Base-by-base conservation (phyloP, 2,329 filamentous ascomycete genomes). In the Botrytis tulipae region DNA sequence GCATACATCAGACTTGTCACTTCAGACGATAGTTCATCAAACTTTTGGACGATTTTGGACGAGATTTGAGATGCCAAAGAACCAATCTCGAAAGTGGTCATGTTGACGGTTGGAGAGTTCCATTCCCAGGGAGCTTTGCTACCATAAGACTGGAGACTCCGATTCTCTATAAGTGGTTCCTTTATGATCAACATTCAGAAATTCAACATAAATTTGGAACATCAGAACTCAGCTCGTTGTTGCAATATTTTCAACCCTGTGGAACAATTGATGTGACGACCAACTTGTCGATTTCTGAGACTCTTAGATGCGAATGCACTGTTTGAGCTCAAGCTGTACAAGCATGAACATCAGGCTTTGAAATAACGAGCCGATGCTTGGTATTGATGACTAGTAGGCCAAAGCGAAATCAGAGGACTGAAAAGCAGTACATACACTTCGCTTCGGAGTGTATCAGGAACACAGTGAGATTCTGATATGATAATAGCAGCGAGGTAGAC, bases 141-240 rank as follows among this genome's bases (percentile, higher is more conserved):
- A n/a, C 18, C 57, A 35, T 12, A 57, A 8, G 4, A 5, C 29
- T 4, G 18, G 16, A 35, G 4, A 1, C 9, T 20, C 5, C 14
- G 9, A 60, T 1, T 4, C 4, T 60, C 10, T 25, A 0, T 12
- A 22, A 12, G 18, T 6, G 32, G 5, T 10, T 35, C 2, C 4
- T 22, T 20, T 18, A 35, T 61, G 48, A n/a, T 54, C 9, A n/a
- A 54, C 12, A 54, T n/a, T 54, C 48, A n/a, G 4, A n/a, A 25
- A n/a, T 51, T 25, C 44, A 51, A 51, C 4, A n/a, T 51, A 29
- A 16, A 16, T 2, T 3, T 8, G 1, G 7, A n/a, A 57, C 3
- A 9, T 18, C 25, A 29, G 7, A 14, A 8, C 29, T 18, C 6
- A 14, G 14, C 51, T 57, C n/a, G 6, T 57, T 29, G 1, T 57